These are phyloP conservation scores for Nigrospora sphaerica DNA, from an alignment of 2,329 filamentous ascomycete species.

Conservation along the genomic window DNA sequence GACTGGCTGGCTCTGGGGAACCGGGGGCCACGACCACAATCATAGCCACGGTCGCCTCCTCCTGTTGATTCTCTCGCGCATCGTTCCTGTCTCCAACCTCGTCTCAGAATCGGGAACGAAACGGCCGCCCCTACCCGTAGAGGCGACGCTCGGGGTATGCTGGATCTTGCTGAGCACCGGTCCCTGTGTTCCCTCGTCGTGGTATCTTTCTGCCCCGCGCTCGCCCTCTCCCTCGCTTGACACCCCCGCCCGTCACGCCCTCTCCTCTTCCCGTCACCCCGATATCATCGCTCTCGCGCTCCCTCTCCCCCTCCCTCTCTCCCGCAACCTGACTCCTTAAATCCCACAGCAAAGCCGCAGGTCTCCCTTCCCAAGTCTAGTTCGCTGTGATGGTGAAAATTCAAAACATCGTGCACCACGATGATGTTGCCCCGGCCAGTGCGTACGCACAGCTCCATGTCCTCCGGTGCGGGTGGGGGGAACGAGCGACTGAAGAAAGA, in stretches of 20 bases:
- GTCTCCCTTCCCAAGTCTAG: constrained; percentile 4
- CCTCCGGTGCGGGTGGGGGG: not conserved
- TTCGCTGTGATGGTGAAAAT: constrained; percentile 7
- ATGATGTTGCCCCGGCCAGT: too few species aligned
- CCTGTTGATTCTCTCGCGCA: too few species aligned
- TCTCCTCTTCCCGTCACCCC: too few species aligned
- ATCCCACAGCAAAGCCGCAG: constrained; percentile 1
- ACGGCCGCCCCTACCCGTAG: constrained; percentile 1
- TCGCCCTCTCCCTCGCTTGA: too few species aligned
- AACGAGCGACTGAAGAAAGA: not conserved
- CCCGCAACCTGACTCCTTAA: constrained; percentile 1
- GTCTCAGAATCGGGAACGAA: not conserved
- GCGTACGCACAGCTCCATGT: too few species aligned
- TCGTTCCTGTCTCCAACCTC: too few species aligned
- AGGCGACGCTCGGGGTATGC: not conserved
- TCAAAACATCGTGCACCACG: not conserved
- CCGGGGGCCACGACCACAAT: too few species aligned
- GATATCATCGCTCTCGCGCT: too few species aligned
- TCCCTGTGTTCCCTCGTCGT: not conserved
- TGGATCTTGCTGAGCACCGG: not conserved
- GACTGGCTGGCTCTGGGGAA: too few species aligned
- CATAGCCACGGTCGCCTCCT: too few species aligned
- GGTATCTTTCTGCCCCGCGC: not conserved
- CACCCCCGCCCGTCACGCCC: too few species aligned
- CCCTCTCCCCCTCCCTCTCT: not conserved